Base-by-base conservation (phyloP, 495 filamentous ascomycete species). In the Acidomyces sp. region DNA sequence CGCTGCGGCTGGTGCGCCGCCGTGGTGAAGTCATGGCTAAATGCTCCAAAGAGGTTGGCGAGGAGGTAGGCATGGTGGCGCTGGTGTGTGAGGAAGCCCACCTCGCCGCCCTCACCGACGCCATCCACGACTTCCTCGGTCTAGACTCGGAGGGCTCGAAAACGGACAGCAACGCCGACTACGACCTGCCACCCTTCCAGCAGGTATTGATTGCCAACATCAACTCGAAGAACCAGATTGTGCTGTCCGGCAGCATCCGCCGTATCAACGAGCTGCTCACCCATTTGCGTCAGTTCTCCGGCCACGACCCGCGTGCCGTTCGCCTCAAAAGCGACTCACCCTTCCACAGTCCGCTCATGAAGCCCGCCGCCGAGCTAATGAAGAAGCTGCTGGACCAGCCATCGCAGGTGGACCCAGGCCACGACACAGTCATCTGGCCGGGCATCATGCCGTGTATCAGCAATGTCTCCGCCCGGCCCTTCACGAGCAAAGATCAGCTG, bases 161-260 rank as follows among this genome's bases (percentile, higher is more conserved):
- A 49, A 70, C 69, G 27, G 82, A 90, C 58, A 77, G 72, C 37
- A 65, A 62, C 16, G 6, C 24, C 6, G 42, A 54, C 31, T 63
- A 74, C 38, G 72, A 80, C 27, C 61, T 71, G 34, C 76, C 81
- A 27, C 68, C 82, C 3, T 83, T 88, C 39, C 71, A 90, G 52
- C 81, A 93, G 58, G 85, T 97, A 39, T 67, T 79, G 37, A 85
- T 97, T 45, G 90, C 85, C 21, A 97, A 97, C 53, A 76, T 94
- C 61, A 97, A 97, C 61, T 79, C 75, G 49, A 90, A 84, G 60
- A 93, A 92, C 52, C 90, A 97, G 58, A 92, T 97, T 52, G 90
- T 97, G 39, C 65, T 97, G 24, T 86, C 80, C 48, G 90, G 90
- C 2, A 90, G 77, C 56, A 76, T 96, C 29, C 77, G 81, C 50